phyloP scores from a whole-genome alignment of 148 eudicot species.

The Nyssa sinensis region DNA sequence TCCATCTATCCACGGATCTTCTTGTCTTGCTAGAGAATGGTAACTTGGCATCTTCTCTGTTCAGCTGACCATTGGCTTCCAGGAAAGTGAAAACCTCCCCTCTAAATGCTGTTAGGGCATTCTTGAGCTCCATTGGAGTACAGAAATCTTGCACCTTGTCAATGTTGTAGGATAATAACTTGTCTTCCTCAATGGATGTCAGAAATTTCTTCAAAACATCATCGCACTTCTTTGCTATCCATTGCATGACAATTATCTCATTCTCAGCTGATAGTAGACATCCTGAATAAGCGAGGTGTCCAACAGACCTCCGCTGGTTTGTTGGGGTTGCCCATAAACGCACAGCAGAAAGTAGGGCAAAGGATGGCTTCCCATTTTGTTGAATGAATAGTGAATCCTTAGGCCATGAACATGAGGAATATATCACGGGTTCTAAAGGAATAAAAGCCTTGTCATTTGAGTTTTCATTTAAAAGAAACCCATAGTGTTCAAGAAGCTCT shows the following conservation, averaged over 20 bases:
- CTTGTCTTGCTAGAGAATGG: conserved; percentile 20
- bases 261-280: conserved; percentile 56
- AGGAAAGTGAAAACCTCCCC: conserved; percentile 47
- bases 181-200: conserved; percentile 71
- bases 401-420: conserved; percentile 64
- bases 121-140: conserved; percentile 17
- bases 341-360: conserved; percentile 63
- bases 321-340: conserved; percentile 78
- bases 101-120: conserved; percentile 20
- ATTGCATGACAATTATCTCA: conserved; percentile 58
- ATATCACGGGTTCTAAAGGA: conserved; percentile 57
- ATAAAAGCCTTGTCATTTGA: conserved; percentile 82
- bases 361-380: conserved; percentile 74
- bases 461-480: conserved; percentile 66
- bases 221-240: conserved; percentile 52
- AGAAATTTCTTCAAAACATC: conserved; percentile 36
- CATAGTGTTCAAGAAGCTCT: conserved; percentile 99
- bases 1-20: conserved; percentile 59
- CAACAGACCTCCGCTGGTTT: conserved; percentile 51
- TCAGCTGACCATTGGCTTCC: conserved; percentile 27
- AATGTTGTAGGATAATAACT: conserved; percentile 33
- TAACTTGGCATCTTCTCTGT: conserved; percentile 20
- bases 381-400: conserved; percentile 65
- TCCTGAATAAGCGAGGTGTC: conserved; percentile 66
- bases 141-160: conserved; percentile 37